Evolutionary conservation across 345 rosid species (phyloP).

Genomic region (Passiflora organensis): DNA sequence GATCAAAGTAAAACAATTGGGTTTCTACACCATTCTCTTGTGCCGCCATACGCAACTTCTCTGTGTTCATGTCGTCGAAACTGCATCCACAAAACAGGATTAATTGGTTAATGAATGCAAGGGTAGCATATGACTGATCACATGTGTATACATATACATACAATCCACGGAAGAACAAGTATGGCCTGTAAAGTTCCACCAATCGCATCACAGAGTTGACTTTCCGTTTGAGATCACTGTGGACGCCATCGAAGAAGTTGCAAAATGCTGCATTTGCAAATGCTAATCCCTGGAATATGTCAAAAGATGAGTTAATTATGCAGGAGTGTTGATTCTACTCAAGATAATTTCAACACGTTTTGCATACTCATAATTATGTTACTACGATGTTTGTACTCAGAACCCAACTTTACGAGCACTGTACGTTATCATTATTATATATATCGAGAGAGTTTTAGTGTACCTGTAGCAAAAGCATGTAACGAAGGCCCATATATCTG

Average conservation of each 20-base stretch:
- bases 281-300: slow-evolving; percentile 33
- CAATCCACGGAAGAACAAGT: slow-evolving; percentile 70
- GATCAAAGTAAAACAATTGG: slow-evolving; percentile 45
- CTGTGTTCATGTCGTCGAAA: slow-evolving; percentile 59
- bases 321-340: no score
- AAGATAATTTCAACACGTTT: no score
- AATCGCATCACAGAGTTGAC: slow-evolving; percentile 55
- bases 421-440: no score
- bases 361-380: no score
- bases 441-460: not conserved
- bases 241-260: slow-evolving; percentile 32
- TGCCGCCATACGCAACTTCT: slow-evolving; percentile 33
- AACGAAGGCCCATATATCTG: slow-evolving; percentile 62
- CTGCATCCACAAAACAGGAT: slow-evolving; percentile 22
- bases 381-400: no score
- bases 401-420: no score
- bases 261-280: slow-evolving; percentile 47
- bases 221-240: slow-evolving; percentile 42
- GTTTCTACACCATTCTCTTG: slow-evolving; percentile 28
- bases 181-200: slow-evolving; percentile 71
- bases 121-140: no score
- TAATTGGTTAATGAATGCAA: not conserved
- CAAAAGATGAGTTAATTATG: not conserved
- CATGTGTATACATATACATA: slow-evolving; percentile 41
- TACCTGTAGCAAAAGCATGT: slow-evolving; percentile 61